Conservation (phyloP, 2,329 filamentous ascomycete species). For the Rhynchosporium graminicola region DNA sequence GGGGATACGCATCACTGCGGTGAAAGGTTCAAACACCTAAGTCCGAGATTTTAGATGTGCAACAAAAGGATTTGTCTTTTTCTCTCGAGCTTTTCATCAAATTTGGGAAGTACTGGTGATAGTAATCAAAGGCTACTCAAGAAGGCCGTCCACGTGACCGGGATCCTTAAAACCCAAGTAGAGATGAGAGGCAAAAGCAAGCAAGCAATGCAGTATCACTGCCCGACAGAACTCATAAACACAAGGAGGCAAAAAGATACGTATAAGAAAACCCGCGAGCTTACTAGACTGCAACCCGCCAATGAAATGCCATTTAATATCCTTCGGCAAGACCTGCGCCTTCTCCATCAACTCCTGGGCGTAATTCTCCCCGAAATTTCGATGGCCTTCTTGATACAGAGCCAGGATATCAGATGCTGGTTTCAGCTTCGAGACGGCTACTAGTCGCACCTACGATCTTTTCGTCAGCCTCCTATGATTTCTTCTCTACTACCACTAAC, state of each 20-base stretch:
- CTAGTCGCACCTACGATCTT: slow-evolving; percentile 68
- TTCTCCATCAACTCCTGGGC: slow-evolving; percentile 87
- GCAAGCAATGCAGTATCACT: neutral
- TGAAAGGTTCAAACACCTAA: slow-evolving; percentile 5
- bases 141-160: slow-evolving; percentile 2
- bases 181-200: neutral
- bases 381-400: slow-evolving; percentile 65
- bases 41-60: slow-evolving; percentile 25
- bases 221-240: neutral
- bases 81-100: neutral
- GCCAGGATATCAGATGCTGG: slow-evolving; percentile 88
- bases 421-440: slow-evolving; percentile 96
- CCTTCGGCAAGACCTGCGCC: slow-evolving; percentile 71
- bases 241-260: neutral
- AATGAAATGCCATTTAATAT: slow-evolving; percentile 94
- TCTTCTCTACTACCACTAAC: neutral
- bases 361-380: slow-evolving; percentile 97
- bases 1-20: neutral
- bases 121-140: slow-evolving; percentile 10
- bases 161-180: neutral
- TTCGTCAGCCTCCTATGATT: slow-evolving; percentile 13
- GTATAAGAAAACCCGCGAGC: slow-evolving; percentile 24
- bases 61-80: slow-evolving; percentile 19
- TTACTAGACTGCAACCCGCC: slow-evolving; percentile 80
- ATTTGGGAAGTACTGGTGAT: neutral